A percentile compares a stretch with the other conserved stretches of the same genome.
These are phyloP conservation scores for Pythium dissotocum DNA, from an alignment of 352 stramenopile genomes.

Conservation along the genomic window DNA sequence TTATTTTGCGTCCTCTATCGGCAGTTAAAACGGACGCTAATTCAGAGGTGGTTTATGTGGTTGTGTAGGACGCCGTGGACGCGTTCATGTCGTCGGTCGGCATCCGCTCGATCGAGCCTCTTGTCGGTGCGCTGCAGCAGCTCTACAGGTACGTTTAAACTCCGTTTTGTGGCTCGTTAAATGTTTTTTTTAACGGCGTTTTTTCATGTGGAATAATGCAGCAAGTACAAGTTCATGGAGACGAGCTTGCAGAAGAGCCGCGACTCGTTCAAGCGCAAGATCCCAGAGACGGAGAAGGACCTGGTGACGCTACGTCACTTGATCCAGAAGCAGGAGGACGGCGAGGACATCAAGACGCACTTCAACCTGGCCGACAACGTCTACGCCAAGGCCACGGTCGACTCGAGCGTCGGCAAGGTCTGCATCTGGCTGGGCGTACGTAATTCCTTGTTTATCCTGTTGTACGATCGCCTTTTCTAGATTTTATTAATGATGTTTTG, in stretches of 20 bases:
- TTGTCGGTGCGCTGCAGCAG: conserved; percentile 81
- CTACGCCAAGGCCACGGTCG: conserved; percentile 94
- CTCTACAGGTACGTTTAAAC: conserved; percentile 57
- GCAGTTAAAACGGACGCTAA: not conserved
- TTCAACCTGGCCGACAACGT: conserved; percentile 96
- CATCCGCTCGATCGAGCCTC: conserved; percentile 64
- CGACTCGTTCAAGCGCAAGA: conserved; percentile 88
- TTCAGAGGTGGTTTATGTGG: not conserved
- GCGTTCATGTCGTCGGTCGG: conserved; percentile 62
- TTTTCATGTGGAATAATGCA: conserved; percentile 13
- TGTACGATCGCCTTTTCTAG: not conserved
- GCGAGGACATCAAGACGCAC: conserved; percentile 82
- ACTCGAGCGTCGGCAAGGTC: conserved; percentile 89
- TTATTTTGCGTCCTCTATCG: not conserved
- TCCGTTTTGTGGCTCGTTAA: not conserved
- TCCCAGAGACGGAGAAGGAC: conserved; percentile 92
- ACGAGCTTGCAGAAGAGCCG: conserved; percentile 84
- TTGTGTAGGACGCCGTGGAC: conserved; percentile 63
- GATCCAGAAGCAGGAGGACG: conserved; percentile 73
- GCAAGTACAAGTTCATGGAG: conserved; percentile 92
- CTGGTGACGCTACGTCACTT: conserved; percentile 78
- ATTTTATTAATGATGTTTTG: not conserved
- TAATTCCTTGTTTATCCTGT: conserved; percentile 9
- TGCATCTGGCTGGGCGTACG: conserved; percentile 95
- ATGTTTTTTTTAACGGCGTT: not conserved